Evolutionary conservation across 768 basidiomycete genomes (phyloP), one percentile per base, ranked within the genome.

Genomic region (Auricularia sp.): DNA sequence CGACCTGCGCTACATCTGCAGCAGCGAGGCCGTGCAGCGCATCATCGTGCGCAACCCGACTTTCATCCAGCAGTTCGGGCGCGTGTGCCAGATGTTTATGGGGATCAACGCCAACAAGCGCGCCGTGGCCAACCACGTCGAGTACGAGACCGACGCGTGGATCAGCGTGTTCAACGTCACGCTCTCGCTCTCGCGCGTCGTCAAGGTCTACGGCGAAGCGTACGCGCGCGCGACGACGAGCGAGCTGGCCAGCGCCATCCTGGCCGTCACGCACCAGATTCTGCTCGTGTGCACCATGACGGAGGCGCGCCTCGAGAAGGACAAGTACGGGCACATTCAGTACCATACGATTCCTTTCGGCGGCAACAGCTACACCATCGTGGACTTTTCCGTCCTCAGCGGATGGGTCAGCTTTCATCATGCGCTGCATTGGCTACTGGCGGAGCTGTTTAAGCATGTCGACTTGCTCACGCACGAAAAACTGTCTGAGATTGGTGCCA

Each of bases 131-230:
- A 88, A 79, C 62, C 97, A 98, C 69, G 85, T 99, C 70, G 96
- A 98, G 74, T 99, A 91, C 77, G 97, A 99, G 77, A 89, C 90
- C 36, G 97, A 99, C 68, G 89, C 89, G 21, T 97, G 95, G 96
- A 92, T 97, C 67, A 91, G 88, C 70, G 92, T 97, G 14, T 98
- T 98, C 76, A 94, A 95, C 69, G 89, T 98, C 29, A 94, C 94
- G 5, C 83, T 96, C 10, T 94, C 92, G 39, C 77, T 99, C 33
- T 89, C 90, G 5, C 86, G 93, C 54, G 85, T 93, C 47, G 91
- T 92, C 78, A 91, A 93, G 72, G 88, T 88, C 1, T 92, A 93
- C 67, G 95, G 94, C 5, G 90, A 91, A 69, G 88, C 90, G 0
- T 96, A 88, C 71, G 75, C 81, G n/a, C 78, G 78, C 61, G 80